Conservation (phyloP, 306 rosid genomes). For the Ormosia semicastrata region DNA sequence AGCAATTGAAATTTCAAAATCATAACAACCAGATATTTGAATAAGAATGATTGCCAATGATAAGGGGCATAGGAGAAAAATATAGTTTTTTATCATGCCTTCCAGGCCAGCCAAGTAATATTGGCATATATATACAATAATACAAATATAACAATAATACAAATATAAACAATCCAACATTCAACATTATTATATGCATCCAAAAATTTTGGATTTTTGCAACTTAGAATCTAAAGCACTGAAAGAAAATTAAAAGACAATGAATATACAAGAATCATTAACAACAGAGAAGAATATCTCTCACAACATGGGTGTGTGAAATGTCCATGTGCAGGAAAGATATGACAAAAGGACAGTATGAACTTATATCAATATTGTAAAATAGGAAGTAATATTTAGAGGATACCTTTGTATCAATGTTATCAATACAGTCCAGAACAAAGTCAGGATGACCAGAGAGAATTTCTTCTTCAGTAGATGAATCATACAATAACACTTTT, state of each 20-base stretch:
- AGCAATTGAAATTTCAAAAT: slow-evolving; percentile 32
- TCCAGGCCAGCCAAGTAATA: slow-evolving; percentile 14
- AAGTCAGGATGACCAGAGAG: slow-evolving; percentile 90
- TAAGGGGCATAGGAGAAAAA: not conserved
- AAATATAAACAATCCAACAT: not conserved
- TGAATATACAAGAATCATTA: not conserved
- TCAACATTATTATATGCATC: slow-evolving; percentile 14
- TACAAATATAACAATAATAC: not conserved
- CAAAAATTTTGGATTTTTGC: not conserved
- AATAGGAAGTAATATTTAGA: slow-evolving; percentile 14
- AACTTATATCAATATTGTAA: not conserved
- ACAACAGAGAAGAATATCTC: not conserved
- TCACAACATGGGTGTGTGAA: not conserved
- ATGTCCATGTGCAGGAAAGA: not conserved
- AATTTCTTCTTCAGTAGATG: slow-evolving; percentile 89
- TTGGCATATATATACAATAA: not conserved
- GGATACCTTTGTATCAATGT: slow-evolving; percentile 90
- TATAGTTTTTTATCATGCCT: not conserved
- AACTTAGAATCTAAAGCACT: not conserved
- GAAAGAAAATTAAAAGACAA: slow-evolving; percentile 6
- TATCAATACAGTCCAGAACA: slow-evolving; percentile 92
- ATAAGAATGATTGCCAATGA: slow-evolving; percentile 15
- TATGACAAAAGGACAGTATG: not conserved
- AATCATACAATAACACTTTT: slow-evolving; percentile 78
- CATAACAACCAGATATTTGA: slow-evolving; percentile 19